Percentiles rank a stretch among this genome's conserved stretches.
phyloP scores from a whole-genome alignment of 768 basidiomycete genomes.

The Xerocomellus chrysenteron region DNA sequence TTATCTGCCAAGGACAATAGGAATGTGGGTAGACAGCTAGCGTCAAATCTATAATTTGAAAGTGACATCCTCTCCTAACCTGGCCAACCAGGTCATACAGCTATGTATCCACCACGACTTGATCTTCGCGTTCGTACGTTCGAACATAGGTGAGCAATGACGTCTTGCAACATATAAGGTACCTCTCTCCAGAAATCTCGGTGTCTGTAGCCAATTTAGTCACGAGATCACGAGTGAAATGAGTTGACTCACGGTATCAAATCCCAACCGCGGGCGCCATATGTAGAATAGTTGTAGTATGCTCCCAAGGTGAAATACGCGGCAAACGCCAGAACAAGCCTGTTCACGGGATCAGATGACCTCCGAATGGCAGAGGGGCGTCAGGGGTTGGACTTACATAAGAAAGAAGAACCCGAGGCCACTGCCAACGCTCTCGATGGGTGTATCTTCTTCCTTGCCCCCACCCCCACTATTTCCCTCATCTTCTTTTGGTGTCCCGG shows the following conservation, averaged over 20 bases:
- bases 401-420: slow-evolving; percentile 90
- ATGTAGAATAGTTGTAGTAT: slow-evolving; percentile 86
- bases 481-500: slow-evolving; percentile 25
- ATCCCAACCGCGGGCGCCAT: slow-evolving; percentile 80
- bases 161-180: slow-evolving; percentile 80
- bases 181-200: slow-evolving; percentile 91
- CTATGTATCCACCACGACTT: slow-evolving; percentile 71
- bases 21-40: slow-evolving; percentile 9
- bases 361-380: slow-evolving; percentile 1
- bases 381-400: slow-evolving; percentile 51
- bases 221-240: slow-evolving; percentile 1
- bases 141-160: slow-evolving; percentile 74
- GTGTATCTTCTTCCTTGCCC: slow-evolving; percentile 23
- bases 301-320: slow-evolving; percentile 78
- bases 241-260: slow-evolving; percentile 74
- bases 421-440: slow-evolving; percentile 54
- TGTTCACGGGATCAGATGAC: slow-evolving; percentile 41
- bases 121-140: slow-evolving; percentile 65
- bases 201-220: slow-evolving; percentile 48
- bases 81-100: slow-evolving; percentile 49
- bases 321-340: slow-evolving; percentile 54
- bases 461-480: slow-evolving; percentile 20
- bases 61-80: neutral
- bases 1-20: neutral
- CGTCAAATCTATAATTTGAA: slow-evolving; percentile 6